These are phyloP conservation scores for Begonia peltatifolia DNA, from an alignment of 306 rosid species.

Conservation along the genomic window DNA sequence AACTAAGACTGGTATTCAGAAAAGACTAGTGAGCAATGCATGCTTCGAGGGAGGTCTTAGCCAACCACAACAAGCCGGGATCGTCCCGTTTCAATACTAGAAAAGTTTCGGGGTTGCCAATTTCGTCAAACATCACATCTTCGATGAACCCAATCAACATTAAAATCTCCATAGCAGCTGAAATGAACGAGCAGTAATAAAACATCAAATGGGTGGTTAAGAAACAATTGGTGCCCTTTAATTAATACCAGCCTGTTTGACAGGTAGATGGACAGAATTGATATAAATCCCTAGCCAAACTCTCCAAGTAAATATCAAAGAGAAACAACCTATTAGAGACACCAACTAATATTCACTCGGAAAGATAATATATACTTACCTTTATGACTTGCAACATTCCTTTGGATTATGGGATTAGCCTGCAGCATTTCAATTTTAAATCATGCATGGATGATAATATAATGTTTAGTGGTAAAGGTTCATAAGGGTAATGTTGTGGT, in stretches of 20 bases:
- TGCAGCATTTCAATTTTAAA: constrained; percentile 28
- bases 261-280: too few species aligned
- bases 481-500: not conserved
- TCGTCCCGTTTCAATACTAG: constrained; percentile 80
- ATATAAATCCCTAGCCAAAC: too few species aligned
- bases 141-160: constrained; percentile 57
- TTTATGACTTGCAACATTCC: constrained; percentile 45
- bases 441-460: constrained; percentile 6
- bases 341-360: not conserved
- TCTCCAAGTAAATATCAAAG: not conserved
- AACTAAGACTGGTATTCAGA: too few species aligned
- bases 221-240: too few species aligned
- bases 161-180: constrained; percentile 86
- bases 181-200: not conserved
- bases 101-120: constrained; percentile 59
- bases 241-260: too few species aligned
- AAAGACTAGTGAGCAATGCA: constrained; percentile 17
- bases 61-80: constrained; percentile 91
- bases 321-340: constrained; percentile 1
- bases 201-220: too few species aligned
- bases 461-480: not conserved
- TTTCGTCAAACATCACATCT: constrained; percentile 40
- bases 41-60: constrained; percentile 73
- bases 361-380: constrained; percentile 32
- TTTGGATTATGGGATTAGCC: constrained; percentile 66